A percentile compares a stretch with the other conserved stretches of the same genome.
Evolutionary conservation across 106 monocot genomes (phyloP).

Genomic region (Apostasia ramifera): DNA sequence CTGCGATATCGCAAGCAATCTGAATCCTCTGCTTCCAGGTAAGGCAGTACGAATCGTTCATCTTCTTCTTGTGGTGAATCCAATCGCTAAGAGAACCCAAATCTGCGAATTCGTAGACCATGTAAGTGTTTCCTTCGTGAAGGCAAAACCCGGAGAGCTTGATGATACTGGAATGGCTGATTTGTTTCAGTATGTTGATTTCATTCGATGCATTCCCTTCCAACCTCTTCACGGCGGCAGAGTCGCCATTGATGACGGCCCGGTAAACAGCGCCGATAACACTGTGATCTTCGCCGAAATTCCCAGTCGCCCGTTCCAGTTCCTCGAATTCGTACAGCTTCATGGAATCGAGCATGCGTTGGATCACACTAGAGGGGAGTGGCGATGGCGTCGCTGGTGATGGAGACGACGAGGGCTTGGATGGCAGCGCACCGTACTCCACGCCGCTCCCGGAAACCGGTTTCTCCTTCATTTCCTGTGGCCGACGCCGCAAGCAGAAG

Average conservation of each 20-base stretch:
- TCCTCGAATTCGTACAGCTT: conserved; percentile 62
- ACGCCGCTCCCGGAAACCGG: not conserved
- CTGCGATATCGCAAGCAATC: conserved; percentile 71
- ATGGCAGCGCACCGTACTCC: not conserved
- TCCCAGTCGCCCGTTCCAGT: conserved; percentile 55
- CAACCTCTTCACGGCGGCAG: conserved; percentile 64
- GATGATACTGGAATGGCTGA: conserved; percentile 74
- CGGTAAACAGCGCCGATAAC: conserved; percentile 69
- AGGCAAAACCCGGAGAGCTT: conserved; percentile 78
- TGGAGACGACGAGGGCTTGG: not conserved
- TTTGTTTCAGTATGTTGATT: conserved; percentile 58
- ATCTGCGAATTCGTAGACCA: conserved; percentile 77
- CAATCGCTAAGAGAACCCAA: conserved; percentile 73
- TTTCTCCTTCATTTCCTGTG: not conserved
- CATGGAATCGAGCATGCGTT: conserved; percentile 50
- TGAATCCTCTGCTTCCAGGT: conserved; percentile 71
- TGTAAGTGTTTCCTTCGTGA: conserved; percentile 62
- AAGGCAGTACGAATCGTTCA: conserved; percentile 6
- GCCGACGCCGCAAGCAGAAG: conserved; percentile 10
- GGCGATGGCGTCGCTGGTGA: not conserved
- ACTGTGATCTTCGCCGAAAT: conserved; percentile 43
- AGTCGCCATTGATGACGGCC: conserved; percentile 57
- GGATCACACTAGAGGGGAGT: conserved; percentile 28
- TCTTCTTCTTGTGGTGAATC: conserved; percentile 25
- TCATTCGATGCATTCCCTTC: conserved; percentile 63